A percentile compares a stretch with the other conserved stretches of the same genome.
phyloP scores from a whole-genome alignment of 2,329 filamentous ascomycete genomes.

The Botrytis sinoallii region DNA sequence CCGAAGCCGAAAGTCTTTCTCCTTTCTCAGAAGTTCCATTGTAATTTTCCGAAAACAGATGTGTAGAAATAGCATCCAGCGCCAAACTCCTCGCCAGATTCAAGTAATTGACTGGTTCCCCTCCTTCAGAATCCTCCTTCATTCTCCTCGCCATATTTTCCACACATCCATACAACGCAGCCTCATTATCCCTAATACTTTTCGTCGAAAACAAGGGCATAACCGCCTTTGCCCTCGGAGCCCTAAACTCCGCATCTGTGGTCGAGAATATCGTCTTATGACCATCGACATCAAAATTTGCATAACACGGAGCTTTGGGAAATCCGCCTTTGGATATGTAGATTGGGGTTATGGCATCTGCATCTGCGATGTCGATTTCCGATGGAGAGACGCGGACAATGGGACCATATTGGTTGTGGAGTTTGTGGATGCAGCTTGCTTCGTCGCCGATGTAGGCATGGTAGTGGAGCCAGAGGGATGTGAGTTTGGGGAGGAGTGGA shows the following conservation, averaged over 20 bases:
- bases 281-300: slow-evolving; percentile 56
- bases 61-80: slow-evolving; percentile 52
- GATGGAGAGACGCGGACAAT: slow-evolving; percentile 38
- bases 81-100: slow-evolving; percentile 49
- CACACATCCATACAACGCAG: slow-evolving; percentile 43
- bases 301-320: slow-evolving; percentile 49
- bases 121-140: slow-evolving; percentile 36
- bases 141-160: slow-evolving; percentile 44
- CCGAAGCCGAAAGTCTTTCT: slow-evolving; percentile 41
- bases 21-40: slow-evolving; percentile 41
- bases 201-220: slow-evolving; percentile 48
- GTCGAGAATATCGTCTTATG: slow-evolving; percentile 53
- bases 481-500: slow-evolving; percentile 38
- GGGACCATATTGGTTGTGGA: slow-evolving; percentile 37
- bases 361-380: slow-evolving; percentile 39
- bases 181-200: slow-evolving; percentile 42
- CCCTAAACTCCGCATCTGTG: slow-evolving; percentile 42
- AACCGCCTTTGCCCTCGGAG: slow-evolving; percentile 48
- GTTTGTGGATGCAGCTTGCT: slow-evolving; percentile 28
- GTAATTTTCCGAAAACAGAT: slow-evolving; percentile 52
- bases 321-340: slow-evolving; percentile 53
- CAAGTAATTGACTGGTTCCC: slow-evolving; percentile 46
- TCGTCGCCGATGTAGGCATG: slow-evolving; percentile 41
- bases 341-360: slow-evolving; percentile 42
- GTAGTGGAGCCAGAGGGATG: slow-evolving; percentile 38